Evolutionary conservation across 106 monocot genomes (phyloP).

Genomic region (Dendrobium officinale): DNA sequence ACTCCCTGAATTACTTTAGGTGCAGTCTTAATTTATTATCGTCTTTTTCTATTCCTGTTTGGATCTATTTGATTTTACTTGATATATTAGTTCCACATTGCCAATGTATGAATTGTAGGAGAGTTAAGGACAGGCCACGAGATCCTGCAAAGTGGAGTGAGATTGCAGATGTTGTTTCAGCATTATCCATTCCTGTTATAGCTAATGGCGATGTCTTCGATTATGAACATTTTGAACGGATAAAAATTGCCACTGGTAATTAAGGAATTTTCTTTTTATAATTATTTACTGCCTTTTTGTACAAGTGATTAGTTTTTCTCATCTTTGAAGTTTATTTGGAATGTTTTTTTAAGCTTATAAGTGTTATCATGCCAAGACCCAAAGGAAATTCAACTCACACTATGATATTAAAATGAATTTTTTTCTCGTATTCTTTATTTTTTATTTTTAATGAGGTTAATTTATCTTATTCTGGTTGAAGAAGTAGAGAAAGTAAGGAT

Average conservation of each 20-base stretch:
- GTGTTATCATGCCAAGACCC: neutral
- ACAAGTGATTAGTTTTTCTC: neutral
- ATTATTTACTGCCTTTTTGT: neutral
- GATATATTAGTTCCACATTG: neutral
- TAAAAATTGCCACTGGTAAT: conserved; percentile 77
- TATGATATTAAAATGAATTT: neutral
- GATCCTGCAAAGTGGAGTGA: conserved; percentile 96
- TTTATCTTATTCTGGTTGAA: neutral
- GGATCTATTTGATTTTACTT: neutral
- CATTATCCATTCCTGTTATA: conserved; percentile 95
- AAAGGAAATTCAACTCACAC: neutral
- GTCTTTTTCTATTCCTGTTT: neutral
- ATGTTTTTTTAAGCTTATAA: neutral
- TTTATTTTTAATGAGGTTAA: neutral
- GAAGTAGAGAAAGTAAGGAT: neutral
- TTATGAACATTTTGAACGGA: conserved; percentile 80
- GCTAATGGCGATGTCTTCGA: conserved; percentile 98
- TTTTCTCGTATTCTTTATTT: neutral
- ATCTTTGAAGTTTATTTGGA: neutral
- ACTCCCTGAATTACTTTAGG: neutral
- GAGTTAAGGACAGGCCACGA: conserved; percentile 84
- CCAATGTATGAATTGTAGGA: conserved; percentile 35
- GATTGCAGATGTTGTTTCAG: conserved; percentile 78
- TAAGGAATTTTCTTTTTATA: neutral
- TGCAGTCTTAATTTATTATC: neutral